phyloP scores from a whole-genome alignment of 164 flowering plant species.

The Berberis vulgaris region DNA sequence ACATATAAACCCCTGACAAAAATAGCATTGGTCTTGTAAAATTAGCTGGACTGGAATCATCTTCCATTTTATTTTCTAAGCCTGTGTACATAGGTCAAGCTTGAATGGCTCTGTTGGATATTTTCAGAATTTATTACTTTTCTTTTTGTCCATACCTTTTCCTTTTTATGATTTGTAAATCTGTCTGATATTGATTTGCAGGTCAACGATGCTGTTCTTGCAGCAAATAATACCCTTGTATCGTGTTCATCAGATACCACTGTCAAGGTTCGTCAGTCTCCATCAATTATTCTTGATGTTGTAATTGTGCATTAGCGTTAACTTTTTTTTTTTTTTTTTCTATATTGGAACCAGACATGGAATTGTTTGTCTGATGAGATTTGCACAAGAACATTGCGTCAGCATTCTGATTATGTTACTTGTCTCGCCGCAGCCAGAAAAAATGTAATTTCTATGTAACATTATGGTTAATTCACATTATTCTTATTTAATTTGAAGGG shows the following conservation, averaged over 20 bases:
- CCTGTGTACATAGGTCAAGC: no score
- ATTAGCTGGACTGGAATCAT: no score
- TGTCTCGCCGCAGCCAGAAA: conserved; percentile 83
- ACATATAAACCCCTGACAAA: no score
- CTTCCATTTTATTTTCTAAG: no score
- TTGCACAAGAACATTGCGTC: conserved; percentile 74
- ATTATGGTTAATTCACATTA: not conserved
- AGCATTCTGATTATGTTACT: conserved; percentile 93
- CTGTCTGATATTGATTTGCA: conserved; percentile 12
- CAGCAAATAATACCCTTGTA: conserved; percentile 66
- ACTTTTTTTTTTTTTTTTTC: not conserved
- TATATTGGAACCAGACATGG: conserved; percentile 57
- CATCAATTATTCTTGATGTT: not conserved
- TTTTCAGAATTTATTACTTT: no score
- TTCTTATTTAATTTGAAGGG: not conserved
- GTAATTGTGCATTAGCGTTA: not conserved
- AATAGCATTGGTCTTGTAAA: no score
- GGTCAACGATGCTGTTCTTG: conserved; percentile 92
- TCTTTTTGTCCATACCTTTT: not conserved
- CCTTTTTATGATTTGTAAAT: conserved; percentile 10
- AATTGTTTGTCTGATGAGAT: conserved; percentile 74
- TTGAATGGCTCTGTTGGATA: no score
- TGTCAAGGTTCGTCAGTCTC: conserved; percentile 51
- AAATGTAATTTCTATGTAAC: conserved; percentile 52
- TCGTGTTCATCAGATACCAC: conserved; percentile 97